Base-by-base conservation (phyloP, 2,329 filamentous ascomycete genomes). In the Hypomyces rosellus region DNA sequence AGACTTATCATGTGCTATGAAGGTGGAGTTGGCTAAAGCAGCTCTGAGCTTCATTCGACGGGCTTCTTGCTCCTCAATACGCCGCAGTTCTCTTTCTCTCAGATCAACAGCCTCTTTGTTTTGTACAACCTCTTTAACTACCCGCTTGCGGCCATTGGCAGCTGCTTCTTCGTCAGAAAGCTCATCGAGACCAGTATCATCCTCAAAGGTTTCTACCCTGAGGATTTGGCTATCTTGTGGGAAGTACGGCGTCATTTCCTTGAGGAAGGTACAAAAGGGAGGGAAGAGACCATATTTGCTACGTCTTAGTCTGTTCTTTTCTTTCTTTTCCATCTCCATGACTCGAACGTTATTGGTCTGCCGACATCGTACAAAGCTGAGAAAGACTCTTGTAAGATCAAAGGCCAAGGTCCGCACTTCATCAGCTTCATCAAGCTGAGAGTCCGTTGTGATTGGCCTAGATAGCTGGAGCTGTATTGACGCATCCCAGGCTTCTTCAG, bases 41-140 rank as follows among this genome's bases (percentile, higher is more conserved):
- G 66, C 67, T 57, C 69, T 75, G 34, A 78, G 70, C 52, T 70
- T 74, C 56, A 65, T 62, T 30, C 71, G 69, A 22, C 83, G 80
- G 54, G 69, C 64, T 47, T 80, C 74, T 60, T 84, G 79, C 49
- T 79, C 73, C 50, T 73, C 65, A 4, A 75, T 63, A 48, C 81
- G 77, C n/a, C 69, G 66, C 48, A 71, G 69, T 46, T 84, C 82
- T 48, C 68, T 73, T 45, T 78, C 72, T 57, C 85, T 78, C 33
- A 81, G 69, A 38, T 76, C 70, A 39, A 77, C 70, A 0, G 77
- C 67, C 14, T 60, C 63, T 36, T 61, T 66, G 50, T 71, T 59
- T 14, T 64, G 65, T 2, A 71, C 54, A 30, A 71, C 66, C 48
- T 69, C 66, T 44, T 60, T 68, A 1, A 36, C 40, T 1, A 16